phyloP scores from a whole-genome alignment of 192 early-diverging fungal genomes.

The Backusella macrospora region DNA sequence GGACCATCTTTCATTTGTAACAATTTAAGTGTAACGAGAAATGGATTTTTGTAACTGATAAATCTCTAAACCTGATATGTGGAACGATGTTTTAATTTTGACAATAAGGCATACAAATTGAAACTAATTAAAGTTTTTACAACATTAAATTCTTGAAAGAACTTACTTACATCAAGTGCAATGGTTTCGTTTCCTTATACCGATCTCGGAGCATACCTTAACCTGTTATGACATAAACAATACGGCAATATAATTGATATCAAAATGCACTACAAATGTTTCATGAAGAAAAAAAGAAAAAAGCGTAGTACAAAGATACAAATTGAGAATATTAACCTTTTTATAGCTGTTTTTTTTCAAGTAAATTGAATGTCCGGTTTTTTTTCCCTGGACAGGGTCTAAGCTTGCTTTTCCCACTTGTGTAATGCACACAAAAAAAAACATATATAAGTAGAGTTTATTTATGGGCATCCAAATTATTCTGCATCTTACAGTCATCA shows the following conservation, averaged over 20 bases:
- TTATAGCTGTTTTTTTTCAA: background rate
- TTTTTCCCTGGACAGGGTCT: slow-evolving; percentile 7
- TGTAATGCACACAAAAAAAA: background rate
- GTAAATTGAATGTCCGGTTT: background rate
- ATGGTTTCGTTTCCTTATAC: slow-evolving; percentile 15
- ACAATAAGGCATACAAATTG: background rate
- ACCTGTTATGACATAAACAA: background rate
- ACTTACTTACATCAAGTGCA: slow-evolving; percentile 20
- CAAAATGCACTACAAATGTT: slow-evolving; percentile 12
- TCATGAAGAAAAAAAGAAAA: slow-evolving; percentile 2
- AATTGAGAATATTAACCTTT: background rate
- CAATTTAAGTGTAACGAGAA: slow-evolving; percentile 34
- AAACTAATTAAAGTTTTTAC: background rate
- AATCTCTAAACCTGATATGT: slow-evolving; percentile 30
- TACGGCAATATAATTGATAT: slow-evolving; percentile 5
- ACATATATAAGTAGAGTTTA: background rate
- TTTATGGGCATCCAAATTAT: background rate
- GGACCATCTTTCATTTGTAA: slow-evolving; percentile 39
- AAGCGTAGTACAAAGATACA: background rate
- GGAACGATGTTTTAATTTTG: slow-evolving; percentile 20
- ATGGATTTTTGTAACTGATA: slow-evolving; percentile 28
- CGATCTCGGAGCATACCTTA: slow-evolving; percentile 31
- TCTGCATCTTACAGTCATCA: background rate
- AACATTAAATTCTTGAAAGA: background rate
- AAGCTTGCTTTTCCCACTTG: slow-evolving; percentile 5